phyloP scores from a whole-genome alignment of 345 rosid species.

The Gynandropsis gynandra region DNA sequence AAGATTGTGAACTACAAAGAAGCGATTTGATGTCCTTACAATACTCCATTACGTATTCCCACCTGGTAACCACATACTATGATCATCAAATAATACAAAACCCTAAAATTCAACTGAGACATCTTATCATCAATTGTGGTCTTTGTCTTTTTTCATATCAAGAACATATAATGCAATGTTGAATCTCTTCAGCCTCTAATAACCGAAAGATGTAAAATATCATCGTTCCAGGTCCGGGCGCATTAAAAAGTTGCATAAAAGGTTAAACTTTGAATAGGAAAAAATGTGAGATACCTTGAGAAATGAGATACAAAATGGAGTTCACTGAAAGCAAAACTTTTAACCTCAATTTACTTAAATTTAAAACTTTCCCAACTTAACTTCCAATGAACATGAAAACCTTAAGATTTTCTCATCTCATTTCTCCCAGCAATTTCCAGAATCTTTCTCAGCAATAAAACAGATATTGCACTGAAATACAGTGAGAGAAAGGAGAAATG shows the following conservation, averaged over 20 bases:
- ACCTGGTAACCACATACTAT: slow-evolving; percentile 38
- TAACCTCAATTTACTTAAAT: background rate
- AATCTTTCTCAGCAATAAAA: background rate
- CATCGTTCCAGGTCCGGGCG: background rate
- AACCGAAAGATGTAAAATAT: background rate
- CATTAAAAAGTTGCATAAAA: background rate
- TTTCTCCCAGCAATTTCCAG: background rate
- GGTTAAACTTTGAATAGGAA: background rate
- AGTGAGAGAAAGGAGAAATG: background rate
- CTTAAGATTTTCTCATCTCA: background rate
- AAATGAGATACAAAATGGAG: background rate
- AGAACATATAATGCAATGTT: too few relatives aligned
- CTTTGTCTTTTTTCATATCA: too few relatives aligned
- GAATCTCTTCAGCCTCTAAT: background rate
- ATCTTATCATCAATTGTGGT: background rate
- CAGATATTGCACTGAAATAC: background rate
- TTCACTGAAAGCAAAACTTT: background rate
- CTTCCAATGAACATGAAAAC: background rate
- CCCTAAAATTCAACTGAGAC: background rate
- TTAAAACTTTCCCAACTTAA: background rate
- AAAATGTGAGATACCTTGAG: background rate
- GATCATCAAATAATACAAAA: background rate
- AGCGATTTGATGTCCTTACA: slow-evolving; percentile 69
- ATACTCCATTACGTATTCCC: slow-evolving; percentile 86
- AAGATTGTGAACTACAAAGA: slow-evolving; percentile 41